Evolutionary conservation across 257 asterid genomes (phyloP), one percentile per base, ranked within the genome.

Genomic region (Solanum lycopersicoides): DNA sequence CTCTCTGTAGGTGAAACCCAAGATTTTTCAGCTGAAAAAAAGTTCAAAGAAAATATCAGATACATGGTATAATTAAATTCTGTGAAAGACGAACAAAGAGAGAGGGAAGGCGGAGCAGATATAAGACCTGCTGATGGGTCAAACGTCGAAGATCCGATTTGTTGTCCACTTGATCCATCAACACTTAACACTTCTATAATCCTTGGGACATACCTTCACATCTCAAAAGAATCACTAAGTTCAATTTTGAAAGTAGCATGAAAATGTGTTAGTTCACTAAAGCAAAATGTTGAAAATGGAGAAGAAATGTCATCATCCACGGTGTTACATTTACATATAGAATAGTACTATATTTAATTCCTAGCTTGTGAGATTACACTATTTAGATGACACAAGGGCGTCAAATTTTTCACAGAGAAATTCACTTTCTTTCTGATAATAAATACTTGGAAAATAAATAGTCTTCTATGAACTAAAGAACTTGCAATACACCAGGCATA

Each of bases 1-100:
- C 98, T 95, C 91, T 95, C 96, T n/a, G 96, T 91, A 0, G 98
- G 99, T 28, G 98, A 93, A 82, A 93, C 93, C 98, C 91, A 92
- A 83, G 91, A 85, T 90, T 93, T 95, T 35, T 93, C 99, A 95
- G 95, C 89, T 73, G 41, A 68, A 68, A 23, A 76, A 68, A 90
- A 87, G 83, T 72, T 23, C 25, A 3, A 82, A 71, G 83, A 66
- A 23, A 14, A 68, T 25, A 18, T 42, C 72, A 37, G 83, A 83
- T 37, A 50, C 39, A 82, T 12, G 42, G 23, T 53, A 89, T 47
- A 50, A 44, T 18, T 77, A 45, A 79, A 79, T 47, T 44, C 60
- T n/a, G 60, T 76, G 60, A 76, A 42, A 42, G 83, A 47, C 32
- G 30, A n/a, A 21, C 7, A 75, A 16, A 16, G 68, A 14, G 34